phyloP scores from a whole-genome alignment of 768 basidiomycete genomes.

The Rhizopogon salebrosus region DNA sequence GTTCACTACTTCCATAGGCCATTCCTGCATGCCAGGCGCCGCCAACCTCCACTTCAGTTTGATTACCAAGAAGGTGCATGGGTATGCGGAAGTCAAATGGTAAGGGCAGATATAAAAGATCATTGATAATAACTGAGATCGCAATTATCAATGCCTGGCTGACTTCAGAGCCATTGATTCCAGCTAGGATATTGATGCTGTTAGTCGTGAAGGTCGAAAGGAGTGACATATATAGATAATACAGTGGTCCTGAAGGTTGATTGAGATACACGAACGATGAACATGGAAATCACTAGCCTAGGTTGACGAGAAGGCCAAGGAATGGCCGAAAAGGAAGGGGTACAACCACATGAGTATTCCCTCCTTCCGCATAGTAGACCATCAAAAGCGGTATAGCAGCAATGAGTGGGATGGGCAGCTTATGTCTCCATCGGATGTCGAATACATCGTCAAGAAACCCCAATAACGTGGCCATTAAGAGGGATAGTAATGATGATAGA shows the following conservation, averaged over 20 bases:
- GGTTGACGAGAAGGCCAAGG: constrained; percentile 75
- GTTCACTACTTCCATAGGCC: constrained; percentile 77
- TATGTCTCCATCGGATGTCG: constrained; percentile 98
- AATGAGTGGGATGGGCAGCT: constrained; percentile 93
- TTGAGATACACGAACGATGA: constrained; percentile 1
- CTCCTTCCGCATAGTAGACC: constrained; percentile 93
- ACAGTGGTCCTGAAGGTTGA: constrained; percentile 67
- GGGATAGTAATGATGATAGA: constrained; percentile 86
- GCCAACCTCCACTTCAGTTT: constrained; percentile 65
- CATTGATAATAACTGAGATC: constrained; percentile 85
- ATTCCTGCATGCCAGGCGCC: constrained; percentile 82
- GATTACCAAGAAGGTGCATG: constrained; percentile 61
- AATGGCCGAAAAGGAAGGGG: constrained; percentile 75
- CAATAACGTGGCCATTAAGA: constrained; percentile 88
- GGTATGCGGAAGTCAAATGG: constrained; percentile 70
- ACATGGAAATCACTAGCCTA: constrained; percentile 51
- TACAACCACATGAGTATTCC: constrained; percentile 90
- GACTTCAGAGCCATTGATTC: constrained; percentile 95
- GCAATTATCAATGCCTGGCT: constrained; percentile 91
- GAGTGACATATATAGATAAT: constrained; percentile 95
- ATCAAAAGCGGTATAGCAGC: constrained; percentile 92
- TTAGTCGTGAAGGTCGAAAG: constrained; percentile 97
- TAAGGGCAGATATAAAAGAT: constrained; percentile 92
- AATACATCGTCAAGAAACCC: constrained; percentile 98
- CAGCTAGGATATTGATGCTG: constrained; percentile 97